These are phyloP conservation scores for Helicostylum pulchrum DNA, from an alignment of 192 early-diverging fungal species.

Conservation along the genomic window DNA sequence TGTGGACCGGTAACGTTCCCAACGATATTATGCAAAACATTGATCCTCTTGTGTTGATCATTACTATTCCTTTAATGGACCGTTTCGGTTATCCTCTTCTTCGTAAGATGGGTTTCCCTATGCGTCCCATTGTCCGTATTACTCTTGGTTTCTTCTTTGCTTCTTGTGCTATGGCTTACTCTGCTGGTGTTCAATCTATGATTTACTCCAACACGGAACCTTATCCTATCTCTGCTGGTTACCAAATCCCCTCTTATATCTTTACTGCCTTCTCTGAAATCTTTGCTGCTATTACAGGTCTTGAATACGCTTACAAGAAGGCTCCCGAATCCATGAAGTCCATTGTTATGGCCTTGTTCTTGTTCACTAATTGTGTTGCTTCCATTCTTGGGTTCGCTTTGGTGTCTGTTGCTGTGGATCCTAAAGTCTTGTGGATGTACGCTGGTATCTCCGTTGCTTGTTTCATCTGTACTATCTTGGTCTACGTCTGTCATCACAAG, in stretches of 20 bases:
- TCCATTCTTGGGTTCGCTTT: slow-evolving; percentile 57
- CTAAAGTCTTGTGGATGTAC: slow-evolving; percentile 51
- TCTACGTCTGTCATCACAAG: slow-evolving; percentile 50
- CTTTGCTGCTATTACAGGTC: slow-evolving; percentile 66
- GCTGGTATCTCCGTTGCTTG: slow-evolving; percentile 44
- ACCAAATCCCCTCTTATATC: slow-evolving; percentile 55
- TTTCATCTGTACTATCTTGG: slow-evolving; percentile 38
- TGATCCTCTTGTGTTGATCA: slow-evolving; percentile 60
- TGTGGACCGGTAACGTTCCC: slow-evolving; percentile 54
- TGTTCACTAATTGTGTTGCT: slow-evolving; percentile 52
- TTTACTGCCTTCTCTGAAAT: slow-evolving; percentile 65
- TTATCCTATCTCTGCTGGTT: slow-evolving; percentile 47
- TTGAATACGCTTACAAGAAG: slow-evolving; percentile 68
- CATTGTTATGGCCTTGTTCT: slow-evolving; percentile 64
- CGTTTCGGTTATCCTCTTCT: slow-evolving; percentile 56
- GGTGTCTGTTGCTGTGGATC: slow-evolving; percentile 55
- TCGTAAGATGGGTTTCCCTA: slow-evolving; percentile 42
- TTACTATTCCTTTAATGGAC: slow-evolving; percentile 71
- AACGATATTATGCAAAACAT: slow-evolving; percentile 67
- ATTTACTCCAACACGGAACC: slow-evolving; percentile 59
- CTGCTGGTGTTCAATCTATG: slow-evolving; percentile 55
- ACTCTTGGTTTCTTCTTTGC: slow-evolving; percentile 62
- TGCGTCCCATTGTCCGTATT: slow-evolving; percentile 64
- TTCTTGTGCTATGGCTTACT: slow-evolving; percentile 56
- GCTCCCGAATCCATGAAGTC: slow-evolving; percentile 63